phyloP scores from a whole-genome alignment of 306 rosid species.

The Pyrus betulifolia region DNA sequence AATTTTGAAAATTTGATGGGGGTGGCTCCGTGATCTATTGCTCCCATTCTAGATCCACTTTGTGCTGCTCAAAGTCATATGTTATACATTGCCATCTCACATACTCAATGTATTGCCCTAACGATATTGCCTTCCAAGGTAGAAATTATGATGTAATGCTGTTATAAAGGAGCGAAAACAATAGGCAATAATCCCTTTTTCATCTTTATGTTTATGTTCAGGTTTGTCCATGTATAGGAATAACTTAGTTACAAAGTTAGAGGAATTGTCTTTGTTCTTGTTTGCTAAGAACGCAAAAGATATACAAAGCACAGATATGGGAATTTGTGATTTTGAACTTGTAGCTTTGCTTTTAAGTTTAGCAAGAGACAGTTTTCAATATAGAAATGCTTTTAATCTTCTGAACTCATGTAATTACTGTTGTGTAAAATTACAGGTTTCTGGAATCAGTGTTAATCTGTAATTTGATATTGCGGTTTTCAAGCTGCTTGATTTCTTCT shows the following conservation, averaged over 20 bases:
- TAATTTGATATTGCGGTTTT: too few species aligned
- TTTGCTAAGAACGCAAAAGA: background rate
- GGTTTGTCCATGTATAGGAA: background rate
- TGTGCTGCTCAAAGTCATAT: background rate
- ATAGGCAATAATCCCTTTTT: background rate
- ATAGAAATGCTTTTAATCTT: background rate
- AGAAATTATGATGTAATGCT: background rate
- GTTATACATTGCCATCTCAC: background rate
- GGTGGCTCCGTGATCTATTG: background rate
- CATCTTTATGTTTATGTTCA: background rate
- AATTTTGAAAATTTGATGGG: background rate
- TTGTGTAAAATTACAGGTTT: background rate
- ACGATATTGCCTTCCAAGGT: background rate
- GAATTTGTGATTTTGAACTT: background rate
- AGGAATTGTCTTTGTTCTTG: background rate
- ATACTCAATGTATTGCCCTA: background rate
- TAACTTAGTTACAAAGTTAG: background rate
- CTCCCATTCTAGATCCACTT: background rate
- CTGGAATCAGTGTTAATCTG: too few species aligned
- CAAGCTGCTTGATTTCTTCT: background rate
- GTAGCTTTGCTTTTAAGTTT: background rate
- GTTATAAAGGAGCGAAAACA: background rate
- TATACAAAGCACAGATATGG: background rate
- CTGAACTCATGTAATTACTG: background rate
- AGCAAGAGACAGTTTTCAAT: background rate